These are phyloP conservation scores for Globisporangium solare DNA, from an alignment of 352 stramenopile genomes.

Conservation along the genomic window DNA sequence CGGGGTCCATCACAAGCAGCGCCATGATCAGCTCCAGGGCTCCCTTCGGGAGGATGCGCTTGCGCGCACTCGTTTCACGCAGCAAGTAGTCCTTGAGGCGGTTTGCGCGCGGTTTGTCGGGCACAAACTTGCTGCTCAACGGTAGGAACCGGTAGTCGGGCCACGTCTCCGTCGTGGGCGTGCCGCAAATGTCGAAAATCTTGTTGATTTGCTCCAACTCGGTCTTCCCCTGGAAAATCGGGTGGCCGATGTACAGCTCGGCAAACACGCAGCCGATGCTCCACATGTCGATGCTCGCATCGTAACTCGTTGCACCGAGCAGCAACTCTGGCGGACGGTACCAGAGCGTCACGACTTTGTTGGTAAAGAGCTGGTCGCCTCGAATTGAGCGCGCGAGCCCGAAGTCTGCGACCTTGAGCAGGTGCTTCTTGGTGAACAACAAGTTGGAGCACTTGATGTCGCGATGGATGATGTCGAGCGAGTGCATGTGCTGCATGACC, in stretches of 20 bases:
- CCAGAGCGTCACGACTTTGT: slow-evolving; percentile 96
- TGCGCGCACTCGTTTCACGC: slow-evolving; percentile 61
- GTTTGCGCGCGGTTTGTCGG: slow-evolving; percentile 64
- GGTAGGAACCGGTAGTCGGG: slow-evolving; percentile 85
- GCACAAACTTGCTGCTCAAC: slow-evolving; percentile 78
- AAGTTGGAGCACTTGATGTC: slow-evolving; percentile 94
- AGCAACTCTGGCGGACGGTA: slow-evolving; percentile 93
- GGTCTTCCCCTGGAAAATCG: slow-evolving; percentile 85
- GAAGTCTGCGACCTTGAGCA: slow-evolving; percentile 87
- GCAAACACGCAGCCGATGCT: slow-evolving; percentile 90
- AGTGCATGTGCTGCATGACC: slow-evolving; percentile 87
- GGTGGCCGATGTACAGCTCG: slow-evolving; percentile 83
- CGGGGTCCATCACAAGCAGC: slow-evolving; percentile 94
- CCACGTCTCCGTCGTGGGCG: slow-evolving; percentile 75
- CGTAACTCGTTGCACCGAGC: slow-evolving; percentile 91
- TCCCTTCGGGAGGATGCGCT: slow-evolving; percentile 78
- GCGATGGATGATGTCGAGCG: slow-evolving; percentile 82
- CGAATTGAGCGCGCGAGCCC: slow-evolving; percentile 80
- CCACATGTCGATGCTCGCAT: slow-evolving; percentile 94
- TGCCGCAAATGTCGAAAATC: slow-evolving; percentile 87
- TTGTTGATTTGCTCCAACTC: slow-evolving; percentile 86
- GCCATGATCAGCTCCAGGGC: slow-evolving; percentile 91
- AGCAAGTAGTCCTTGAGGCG: slow-evolving; percentile 72
- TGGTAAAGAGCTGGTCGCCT: slow-evolving; percentile 87
- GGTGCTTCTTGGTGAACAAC: slow-evolving; percentile 67